Evolutionary conservation across 345 rosid species (phyloP).

Genomic region (Pistacia atlantica): DNA sequence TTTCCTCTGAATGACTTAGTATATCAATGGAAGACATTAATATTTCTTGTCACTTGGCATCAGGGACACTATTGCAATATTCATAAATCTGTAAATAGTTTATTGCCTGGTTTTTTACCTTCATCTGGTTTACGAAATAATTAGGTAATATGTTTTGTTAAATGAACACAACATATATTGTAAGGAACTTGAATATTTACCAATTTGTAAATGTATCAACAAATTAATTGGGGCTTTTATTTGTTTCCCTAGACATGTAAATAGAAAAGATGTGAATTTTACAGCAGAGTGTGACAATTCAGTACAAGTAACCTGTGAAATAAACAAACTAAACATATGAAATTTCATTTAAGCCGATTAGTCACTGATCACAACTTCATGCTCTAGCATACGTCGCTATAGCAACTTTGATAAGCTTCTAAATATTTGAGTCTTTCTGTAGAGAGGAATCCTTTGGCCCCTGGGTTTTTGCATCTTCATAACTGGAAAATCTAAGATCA

Average conservation of each 20-base stretch:
- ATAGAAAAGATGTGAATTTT: not conserved
- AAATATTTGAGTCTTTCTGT: too few relatives aligned
- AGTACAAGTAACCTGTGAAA: not conserved
- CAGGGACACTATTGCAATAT: not conserved
- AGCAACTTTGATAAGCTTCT: too few relatives aligned
- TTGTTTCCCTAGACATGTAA: not conserved
- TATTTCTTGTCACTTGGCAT: not conserved
- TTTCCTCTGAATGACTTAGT: not conserved
- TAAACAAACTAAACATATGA: not conserved
- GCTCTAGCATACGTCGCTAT: too few relatives aligned
- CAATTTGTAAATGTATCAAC: not conserved
- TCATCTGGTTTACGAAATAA: not conserved
- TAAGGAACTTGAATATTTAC: not conserved
- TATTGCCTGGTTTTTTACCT: not conserved
- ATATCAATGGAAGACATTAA: not conserved
- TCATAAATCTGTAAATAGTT: not conserved
- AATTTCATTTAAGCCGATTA: not conserved
- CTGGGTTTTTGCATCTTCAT: too few relatives aligned
- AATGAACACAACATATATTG: not conserved
- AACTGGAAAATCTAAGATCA: too few relatives aligned
- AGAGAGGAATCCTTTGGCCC: too few relatives aligned
- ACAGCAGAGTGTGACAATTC: not conserved
- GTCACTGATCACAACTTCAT: not conserved
- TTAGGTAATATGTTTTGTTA: not conserved
- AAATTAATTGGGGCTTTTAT: not conserved